These are phyloP conservation scores for Leptographium galeiforme DNA, from an alignment of 2,329 filamentous ascomycete species.

Conservation along the genomic window DNA sequence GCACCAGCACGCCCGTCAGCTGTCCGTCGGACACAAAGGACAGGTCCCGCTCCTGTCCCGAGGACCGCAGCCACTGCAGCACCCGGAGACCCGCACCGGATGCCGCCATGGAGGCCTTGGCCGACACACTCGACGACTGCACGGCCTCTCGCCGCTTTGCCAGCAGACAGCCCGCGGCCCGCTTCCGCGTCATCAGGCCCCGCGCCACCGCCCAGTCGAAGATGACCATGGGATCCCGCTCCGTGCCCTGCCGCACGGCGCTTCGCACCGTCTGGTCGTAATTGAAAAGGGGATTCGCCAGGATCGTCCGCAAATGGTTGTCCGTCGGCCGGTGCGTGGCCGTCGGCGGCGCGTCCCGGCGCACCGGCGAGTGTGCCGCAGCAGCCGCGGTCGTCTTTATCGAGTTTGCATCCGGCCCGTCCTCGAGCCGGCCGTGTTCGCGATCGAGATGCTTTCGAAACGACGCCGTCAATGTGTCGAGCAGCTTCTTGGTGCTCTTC, in stretches of 20 bases:
- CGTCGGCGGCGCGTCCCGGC: neutral
- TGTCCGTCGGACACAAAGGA: constrained; percentile 28
- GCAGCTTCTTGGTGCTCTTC: constrained; percentile 39
- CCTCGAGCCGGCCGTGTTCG: constrained; percentile 35
- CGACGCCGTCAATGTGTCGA: constrained; percentile 41
- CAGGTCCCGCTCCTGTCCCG: constrained; percentile 31
- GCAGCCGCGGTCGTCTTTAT: neutral
- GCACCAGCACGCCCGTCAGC: constrained; percentile 25
- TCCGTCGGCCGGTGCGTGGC: constrained; percentile 25
- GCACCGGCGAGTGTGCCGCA: neutral
- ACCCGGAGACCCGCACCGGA: constrained; percentile 35
- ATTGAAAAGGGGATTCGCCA: constrained; percentile 43
- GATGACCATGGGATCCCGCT: constrained; percentile 35
- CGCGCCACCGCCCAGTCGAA: constrained; percentile 42
- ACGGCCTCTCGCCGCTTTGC: constrained; percentile 30
- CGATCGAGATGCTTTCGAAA: constrained; percentile 45
- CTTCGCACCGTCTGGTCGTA: constrained; percentile 19
- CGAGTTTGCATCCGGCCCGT: constrained; percentile 12
- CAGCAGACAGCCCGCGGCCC: constrained; percentile 40
- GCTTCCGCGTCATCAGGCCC: constrained; percentile 40
- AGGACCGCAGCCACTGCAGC: constrained; percentile 39
- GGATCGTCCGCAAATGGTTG: constrained; percentile 40
- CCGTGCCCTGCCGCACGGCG: constrained; percentile 7
- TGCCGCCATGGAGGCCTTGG: constrained; percentile 21
- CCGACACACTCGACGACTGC: constrained; percentile 19